Conservation (phyloP, 345 rosid genomes). For the Pistacia vera region DNA sequence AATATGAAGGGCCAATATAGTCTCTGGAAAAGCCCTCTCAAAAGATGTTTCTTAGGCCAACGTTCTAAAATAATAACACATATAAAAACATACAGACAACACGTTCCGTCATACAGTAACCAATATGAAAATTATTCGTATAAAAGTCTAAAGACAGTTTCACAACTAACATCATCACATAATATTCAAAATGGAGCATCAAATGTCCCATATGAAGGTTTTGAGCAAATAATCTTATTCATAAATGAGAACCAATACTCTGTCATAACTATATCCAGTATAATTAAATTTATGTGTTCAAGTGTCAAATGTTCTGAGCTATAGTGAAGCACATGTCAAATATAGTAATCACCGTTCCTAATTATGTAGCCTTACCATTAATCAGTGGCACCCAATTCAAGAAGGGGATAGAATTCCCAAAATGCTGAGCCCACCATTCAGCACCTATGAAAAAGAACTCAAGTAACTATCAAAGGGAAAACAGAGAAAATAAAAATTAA, state of each 20-base stretch:
- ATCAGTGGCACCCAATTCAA: constrained; percentile 81
- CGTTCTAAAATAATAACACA: background rate
- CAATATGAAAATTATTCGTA: background rate
- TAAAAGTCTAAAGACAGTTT: background rate
- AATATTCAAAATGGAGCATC: too few relatives aligned
- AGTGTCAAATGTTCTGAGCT: background rate
- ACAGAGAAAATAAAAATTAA: too few relatives aligned
- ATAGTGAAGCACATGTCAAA: too few relatives aligned
- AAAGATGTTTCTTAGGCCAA: background rate
- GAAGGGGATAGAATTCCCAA: constrained; percentile 57
- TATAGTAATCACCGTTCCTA: background rate
- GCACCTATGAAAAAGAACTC: constrained; percentile 56
- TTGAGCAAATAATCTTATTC: background rate
- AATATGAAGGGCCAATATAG: background rate
- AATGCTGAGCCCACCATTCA: constrained; percentile 99
- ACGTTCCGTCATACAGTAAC: background rate
- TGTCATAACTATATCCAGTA: background rate
- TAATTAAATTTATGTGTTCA: background rate
- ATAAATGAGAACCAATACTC: background rate
- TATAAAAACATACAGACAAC: background rate
- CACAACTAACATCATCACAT: background rate
- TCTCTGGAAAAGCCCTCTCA: background rate
- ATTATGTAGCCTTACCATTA: constrained; percentile 50
- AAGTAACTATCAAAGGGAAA: constrained; percentile 17
- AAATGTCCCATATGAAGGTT: background rate